Base-by-base conservation (phyloP, 1,139 yeast genomes). In the Saccharomyces hybrid region DNA sequence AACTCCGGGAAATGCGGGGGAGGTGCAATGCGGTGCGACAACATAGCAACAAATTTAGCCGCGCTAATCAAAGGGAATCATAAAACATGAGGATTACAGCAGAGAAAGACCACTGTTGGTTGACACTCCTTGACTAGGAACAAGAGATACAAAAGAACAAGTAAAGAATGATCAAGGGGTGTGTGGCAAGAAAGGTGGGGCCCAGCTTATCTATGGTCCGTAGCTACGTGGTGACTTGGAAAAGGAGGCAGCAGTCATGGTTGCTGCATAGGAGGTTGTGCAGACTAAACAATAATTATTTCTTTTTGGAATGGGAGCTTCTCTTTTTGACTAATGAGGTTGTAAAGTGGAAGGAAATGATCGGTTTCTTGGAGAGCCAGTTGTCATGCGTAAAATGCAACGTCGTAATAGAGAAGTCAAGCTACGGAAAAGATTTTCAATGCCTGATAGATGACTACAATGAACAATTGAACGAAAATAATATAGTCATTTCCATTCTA, bases 1-100 rank as follows among this genome's bases (percentile, higher is more conserved):
- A 38, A 38, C 44, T 38, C 44, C 44, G 23, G 44, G 25, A 38
- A 38, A 38, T 16, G 44, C 44, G 44, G 44, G 44, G 44, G 44
- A 9, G 13, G 6, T 8, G 44, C 44, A 25, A 6, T 38, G 44
- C 4, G 3, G 9, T 5, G 23, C 4, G 9, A 16, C n/a, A 38
- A 9, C 14, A 16, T 23, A 20, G 20, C 44, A 38, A 16, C 5
- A 20, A 20, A 20, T 38, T 38, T 38, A 38, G 25, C 44, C 44
- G 44, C 44, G 44, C 44, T 20, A 38, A 38, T 38, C 23, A 5
- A 16, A 9, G 2, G 5, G 23, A 20, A 20, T 20, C 23, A 20
- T 20, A 20, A 3, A 3, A 20, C 4, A 20, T 20, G 23, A 20
- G 23, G 4, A 20, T 20, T 4, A 16, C 13, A 9, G 5, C 5